Evolutionary conservation across 805 yeast species (phyloP).

Genomic region (Starmerella floricola): DNA sequence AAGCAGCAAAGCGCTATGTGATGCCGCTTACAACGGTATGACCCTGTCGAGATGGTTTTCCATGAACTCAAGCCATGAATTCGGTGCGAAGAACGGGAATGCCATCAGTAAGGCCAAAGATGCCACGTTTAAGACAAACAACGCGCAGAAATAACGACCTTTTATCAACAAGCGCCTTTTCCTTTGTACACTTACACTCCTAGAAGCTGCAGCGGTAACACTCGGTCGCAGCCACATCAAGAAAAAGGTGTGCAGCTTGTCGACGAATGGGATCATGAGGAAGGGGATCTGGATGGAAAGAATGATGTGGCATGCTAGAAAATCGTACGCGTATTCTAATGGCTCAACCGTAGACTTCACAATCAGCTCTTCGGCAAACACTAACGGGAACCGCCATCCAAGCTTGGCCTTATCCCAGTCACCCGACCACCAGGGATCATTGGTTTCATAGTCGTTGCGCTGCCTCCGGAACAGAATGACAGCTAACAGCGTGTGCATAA

Average conservation of each 20-base stretch:
- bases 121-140: constrained; percentile 3
- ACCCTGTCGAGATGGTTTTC: background rate
- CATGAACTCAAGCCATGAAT: background rate
- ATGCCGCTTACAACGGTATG: too few species aligned
- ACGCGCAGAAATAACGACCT: constrained; percentile 11
- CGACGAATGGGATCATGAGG: constrained; percentile 64
- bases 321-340: constrained; percentile 86
- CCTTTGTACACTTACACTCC: constrained; percentile 68
- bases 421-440: constrained; percentile 54
- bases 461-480: constrained; percentile 49
- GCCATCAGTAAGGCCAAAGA: constrained; percentile 4
- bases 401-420: constrained; percentile 49
- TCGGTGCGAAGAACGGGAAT: constrained; percentile 9
- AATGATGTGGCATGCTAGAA: constrained; percentile 68
- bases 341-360: constrained; percentile 69
- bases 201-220: constrained; percentile 54
- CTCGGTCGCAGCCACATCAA: constrained; percentile 85
- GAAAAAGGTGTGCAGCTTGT: constrained; percentile 86
- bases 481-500: constrained; percentile 43
- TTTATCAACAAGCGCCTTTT: constrained; percentile 45
- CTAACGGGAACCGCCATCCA: constrained; percentile 71
- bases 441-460: constrained; percentile 42
- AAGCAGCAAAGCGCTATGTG: too few species aligned
- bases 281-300: constrained; percentile 74
- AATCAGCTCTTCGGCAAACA: constrained; percentile 67